These are phyloP conservation scores for Trametes polyzona DNA, from an alignment of 1,284 basidiomycete species.

Conservation along the genomic window DNA sequence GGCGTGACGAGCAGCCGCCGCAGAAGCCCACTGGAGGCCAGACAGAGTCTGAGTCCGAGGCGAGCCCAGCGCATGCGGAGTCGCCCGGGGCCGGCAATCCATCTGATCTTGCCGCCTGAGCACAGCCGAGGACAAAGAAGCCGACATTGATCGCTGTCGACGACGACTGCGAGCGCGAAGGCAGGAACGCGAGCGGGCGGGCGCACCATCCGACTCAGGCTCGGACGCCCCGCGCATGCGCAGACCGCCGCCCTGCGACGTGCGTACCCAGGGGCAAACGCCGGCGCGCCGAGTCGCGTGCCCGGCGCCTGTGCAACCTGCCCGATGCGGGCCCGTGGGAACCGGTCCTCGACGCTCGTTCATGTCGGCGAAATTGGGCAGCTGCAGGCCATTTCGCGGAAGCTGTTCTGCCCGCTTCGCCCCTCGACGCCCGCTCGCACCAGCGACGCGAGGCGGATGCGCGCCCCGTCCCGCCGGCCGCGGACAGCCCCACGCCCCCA, in stretches of 20 bases:
- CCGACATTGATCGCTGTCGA: background rate
- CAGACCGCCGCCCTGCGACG: no score
- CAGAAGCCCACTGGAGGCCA: background rate
- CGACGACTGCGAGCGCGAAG: background rate
- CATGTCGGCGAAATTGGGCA: conserved; percentile 17
- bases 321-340: conserved; percentile 4
- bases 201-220: background rate
- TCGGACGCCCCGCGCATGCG: no score
- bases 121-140: background rate
- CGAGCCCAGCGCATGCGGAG: background rate
- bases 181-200: background rate
- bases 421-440: background rate
- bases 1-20: background rate
- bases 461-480: no score
- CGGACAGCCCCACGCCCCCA: background rate
- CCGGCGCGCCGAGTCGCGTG: background rate
- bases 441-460: background rate
- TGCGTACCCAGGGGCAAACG: no score
- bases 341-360: conserved; percentile 2
- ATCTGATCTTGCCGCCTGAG: conserved; percentile 4
- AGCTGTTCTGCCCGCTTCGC: conserved; percentile 9
- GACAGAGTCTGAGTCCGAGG: background rate
- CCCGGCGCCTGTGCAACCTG: background rate
- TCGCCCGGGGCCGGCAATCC: conserved; percentile 4
- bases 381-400: conserved; percentile 15